These are phyloP conservation scores for Podaxis sp. DNA, from an alignment of 768 basidiomycete genomes.

Conservation along the genomic window DNA sequence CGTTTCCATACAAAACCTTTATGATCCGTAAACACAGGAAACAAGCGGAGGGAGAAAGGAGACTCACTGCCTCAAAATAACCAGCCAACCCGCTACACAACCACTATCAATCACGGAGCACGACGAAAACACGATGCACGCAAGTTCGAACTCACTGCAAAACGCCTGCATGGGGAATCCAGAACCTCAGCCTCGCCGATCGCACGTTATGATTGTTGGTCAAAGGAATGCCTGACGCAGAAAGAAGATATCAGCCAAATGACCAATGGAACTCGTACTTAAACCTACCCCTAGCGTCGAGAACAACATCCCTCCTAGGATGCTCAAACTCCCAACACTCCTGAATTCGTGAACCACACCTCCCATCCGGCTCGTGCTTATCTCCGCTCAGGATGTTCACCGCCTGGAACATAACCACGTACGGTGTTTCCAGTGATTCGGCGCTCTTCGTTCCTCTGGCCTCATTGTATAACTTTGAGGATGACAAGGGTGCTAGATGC, in stretches of 20 bases:
- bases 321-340: slow-evolving; percentile 99
- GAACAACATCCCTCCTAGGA: slow-evolving; percentile 75
- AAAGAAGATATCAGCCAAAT: slow-evolving; percentile 3
- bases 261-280: slow-evolving; percentile 3
- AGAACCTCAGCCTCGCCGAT: slow-evolving; percentile 81
- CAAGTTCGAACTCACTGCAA: slow-evolving; percentile 55
- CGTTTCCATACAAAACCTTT: slow-evolving; percentile 75
- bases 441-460: slow-evolving; percentile 63
- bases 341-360: slow-evolving; percentile 83
- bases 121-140: not conserved
- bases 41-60: not conserved
- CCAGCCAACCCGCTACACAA: slow-evolving; percentile 77
- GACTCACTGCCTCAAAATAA: slow-evolving; percentile 84
- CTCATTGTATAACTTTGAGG: slow-evolving; percentile 88
- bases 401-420: slow-evolving; percentile 98
- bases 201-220: slow-evolving; percentile 98
- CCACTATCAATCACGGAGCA: not conserved
- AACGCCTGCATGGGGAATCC: slow-evolving; percentile 92
- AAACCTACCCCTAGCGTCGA: slow-evolving; percentile 68
- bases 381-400: slow-evolving; percentile 86
- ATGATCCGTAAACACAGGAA: slow-evolving; percentile 7
- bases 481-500: slow-evolving; percentile 91
- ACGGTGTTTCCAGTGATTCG: slow-evolving; percentile 89
- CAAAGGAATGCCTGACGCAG: slow-evolving; percentile 68
- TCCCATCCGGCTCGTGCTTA: slow-evolving; percentile 56